These are phyloP conservation scores for Aegilops sharonensis DNA, from an alignment of 176 grass and related monocot genomes.

Conservation along the genomic window DNA sequence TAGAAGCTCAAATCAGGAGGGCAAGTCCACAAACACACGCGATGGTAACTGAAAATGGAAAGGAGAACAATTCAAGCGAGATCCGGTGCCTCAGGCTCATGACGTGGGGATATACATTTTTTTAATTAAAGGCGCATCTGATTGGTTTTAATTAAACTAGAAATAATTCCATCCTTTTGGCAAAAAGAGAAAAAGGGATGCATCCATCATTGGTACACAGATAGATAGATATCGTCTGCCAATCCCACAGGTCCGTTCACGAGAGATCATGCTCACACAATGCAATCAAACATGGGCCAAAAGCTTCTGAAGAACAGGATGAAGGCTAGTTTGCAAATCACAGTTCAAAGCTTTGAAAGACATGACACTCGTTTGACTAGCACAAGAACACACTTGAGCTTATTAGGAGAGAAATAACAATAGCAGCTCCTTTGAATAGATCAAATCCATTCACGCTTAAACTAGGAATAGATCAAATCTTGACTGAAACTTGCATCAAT, in stretches of 20 bases:
- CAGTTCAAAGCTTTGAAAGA: conserved; percentile 12
- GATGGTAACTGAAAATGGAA: conserved; percentile 33
- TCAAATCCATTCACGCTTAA: not conserved
- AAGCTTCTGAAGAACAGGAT: conserved; percentile 8
- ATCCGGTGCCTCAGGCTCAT: conserved; percentile 39
- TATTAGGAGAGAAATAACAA: not conserved
- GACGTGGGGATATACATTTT: conserved; percentile 16
- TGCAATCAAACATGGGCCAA: conserved; percentile 31
- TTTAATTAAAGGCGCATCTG: conserved; percentile 33
- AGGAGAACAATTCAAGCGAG: conserved; percentile 41
- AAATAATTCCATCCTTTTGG: conserved; percentile 47
- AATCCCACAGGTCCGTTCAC: conserved; percentile 45
- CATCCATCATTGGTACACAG: conserved; percentile 41
- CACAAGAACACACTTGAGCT: not conserved
- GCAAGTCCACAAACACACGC: conserved; percentile 29
- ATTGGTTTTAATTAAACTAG: conserved; percentile 34
- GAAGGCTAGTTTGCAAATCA: conserved; percentile 24
- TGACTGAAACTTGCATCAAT: not conserved
- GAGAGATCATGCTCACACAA: conserved; percentile 17
- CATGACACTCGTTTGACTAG: conserved; percentile 19
- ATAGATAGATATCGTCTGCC: conserved; percentile 40
- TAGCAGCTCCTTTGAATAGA: not conserved
- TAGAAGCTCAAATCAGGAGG: conserved; percentile 6
- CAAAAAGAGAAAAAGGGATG: conserved; percentile 42
- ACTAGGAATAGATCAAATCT: conserved; percentile 30